Evolutionary conservation across 2,329 filamentous ascomycete genomes (phyloP), one percentile per base, ranked within the genome.

Genomic region (Colletotrichum musae): DNA sequence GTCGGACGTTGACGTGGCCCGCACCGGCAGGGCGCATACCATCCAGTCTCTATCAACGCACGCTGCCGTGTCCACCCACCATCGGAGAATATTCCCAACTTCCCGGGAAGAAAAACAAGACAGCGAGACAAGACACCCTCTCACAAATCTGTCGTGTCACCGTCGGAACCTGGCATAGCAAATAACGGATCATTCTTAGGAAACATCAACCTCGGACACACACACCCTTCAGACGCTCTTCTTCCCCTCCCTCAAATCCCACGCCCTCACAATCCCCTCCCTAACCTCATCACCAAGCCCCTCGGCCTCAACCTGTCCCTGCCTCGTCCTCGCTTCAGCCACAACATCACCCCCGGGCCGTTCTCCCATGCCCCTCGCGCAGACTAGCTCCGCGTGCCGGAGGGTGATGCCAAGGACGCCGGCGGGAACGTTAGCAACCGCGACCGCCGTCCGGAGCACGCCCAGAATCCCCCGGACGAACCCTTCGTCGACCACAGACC

Each of bases 31-130:
- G 0, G 24, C 50, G 50, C 39, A 54, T 61, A 36, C 57, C 18
- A n/a, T 10, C 32, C 26, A 39, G 21, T 26, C 41, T 12, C 13
- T 32, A 36, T 24, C 15, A 32, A 26, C 32, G 5, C 32, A 7
- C 21, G 15, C 32, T 51, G 21, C 47, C 26, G 18, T 6, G 13
- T 21, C n/a, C 48, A 16, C 16, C 7, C 16, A 18, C 39, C 58
- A 50, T 65, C 61, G 66, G 66, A 59, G 66, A 65, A 65, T 69
- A 56, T 65, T 65, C 28, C 48, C 26, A 36, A 47, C 39, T 21
- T 32, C 16, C 45, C 45, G 47, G 53, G 10, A 36, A 36, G 10
- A 9, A 36, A 36, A 36, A 2, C 21, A 24, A 24, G 21, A 24
- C 21, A 18, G 18, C 18, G 18, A 18, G 21, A 24, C 21, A 4